A percentile compares a stretch with the other conserved stretches of the same genome.
These are phyloP conservation scores for Mucor plumbeus DNA, from an alignment of 371 early-diverging fungal genomes.

Conservation along the genomic window DNA sequence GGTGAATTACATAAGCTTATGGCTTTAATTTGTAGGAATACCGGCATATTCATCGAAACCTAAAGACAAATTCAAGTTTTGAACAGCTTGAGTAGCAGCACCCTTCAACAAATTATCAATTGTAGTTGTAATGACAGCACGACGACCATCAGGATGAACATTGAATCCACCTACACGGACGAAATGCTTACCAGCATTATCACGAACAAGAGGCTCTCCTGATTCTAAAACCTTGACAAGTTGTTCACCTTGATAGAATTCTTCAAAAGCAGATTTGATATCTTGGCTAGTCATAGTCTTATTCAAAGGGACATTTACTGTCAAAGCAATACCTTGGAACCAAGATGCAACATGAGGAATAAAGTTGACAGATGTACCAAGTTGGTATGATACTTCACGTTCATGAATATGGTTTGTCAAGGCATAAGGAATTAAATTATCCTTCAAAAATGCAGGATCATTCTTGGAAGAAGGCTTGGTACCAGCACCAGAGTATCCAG, in stretches of 20 bases:
- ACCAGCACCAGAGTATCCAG: conserved; percentile 97
- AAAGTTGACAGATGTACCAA: conserved; percentile 72
- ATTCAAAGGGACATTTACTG: conserved; percentile 83
- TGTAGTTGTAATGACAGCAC: conserved; percentile 91
- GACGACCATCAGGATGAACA: conserved; percentile 77
- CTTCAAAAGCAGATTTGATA: conserved; percentile 70
- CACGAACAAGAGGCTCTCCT: conserved; percentile 85
- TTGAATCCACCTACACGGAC: conserved; percentile 93
- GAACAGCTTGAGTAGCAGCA: conserved; percentile 95
- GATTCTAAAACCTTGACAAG: conserved; percentile 77
- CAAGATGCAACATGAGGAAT: conserved; percentile 92
- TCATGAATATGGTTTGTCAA: conserved; percentile 96
- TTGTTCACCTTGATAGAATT: conserved; percentile 78
- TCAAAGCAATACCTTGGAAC: conserved; percentile 94
- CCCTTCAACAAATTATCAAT: conserved; percentile 97
- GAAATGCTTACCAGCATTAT: conserved; percentile 85
- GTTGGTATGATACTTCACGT: conserved; percentile 85
- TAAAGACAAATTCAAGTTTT: conserved; percentile 83
- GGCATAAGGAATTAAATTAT: conserved; percentile 93
- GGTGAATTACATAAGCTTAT: background rate
- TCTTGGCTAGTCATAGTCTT: conserved; percentile 69
- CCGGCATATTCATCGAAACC: conserved; percentile 85
- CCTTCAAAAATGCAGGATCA: conserved; percentile 79
- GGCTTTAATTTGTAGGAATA: conserved; percentile 64
- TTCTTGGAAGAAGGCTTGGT: conserved; percentile 95